phyloP scores from a whole-genome alignment of 805 yeast species.

The Yamadazyma scolyti region DNA sequence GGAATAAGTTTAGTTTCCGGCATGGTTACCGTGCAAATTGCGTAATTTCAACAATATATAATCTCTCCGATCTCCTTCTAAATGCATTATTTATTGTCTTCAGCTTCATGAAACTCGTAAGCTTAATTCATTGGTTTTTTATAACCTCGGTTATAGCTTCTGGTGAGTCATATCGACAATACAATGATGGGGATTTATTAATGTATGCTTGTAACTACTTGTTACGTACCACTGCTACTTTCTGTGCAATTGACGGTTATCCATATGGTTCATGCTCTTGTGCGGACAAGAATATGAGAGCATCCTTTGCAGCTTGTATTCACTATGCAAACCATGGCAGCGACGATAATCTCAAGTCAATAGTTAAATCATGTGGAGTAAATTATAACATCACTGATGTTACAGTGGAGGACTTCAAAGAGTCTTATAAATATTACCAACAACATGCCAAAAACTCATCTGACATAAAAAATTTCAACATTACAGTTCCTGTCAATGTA shows the following conservation, averaged over 20 bases:
- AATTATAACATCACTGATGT: conserved; percentile 17
- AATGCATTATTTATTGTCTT: too few relatives aligned
- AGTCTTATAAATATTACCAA: conserved; percentile 12
- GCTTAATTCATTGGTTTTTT: too few relatives aligned
- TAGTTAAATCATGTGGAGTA: conserved; percentile 16
- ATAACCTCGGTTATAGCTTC: too few relatives aligned
- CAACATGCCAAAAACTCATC: conserved; percentile 12
- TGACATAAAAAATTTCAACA: conserved; percentile 11
- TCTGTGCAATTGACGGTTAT: conserved; percentile 6
- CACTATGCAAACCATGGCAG: conserved; percentile 4
- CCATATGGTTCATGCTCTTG: conserved; percentile 18
- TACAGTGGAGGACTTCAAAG: conserved; percentile 13
- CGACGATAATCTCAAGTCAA: conserved; percentile 9
- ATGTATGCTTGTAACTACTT: background rate
- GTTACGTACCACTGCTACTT: background rate
- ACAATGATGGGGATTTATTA: too few relatives aligned
- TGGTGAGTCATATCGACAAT: too few relatives aligned
- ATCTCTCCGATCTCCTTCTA: too few relatives aligned
- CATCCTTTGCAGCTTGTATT: conserved; percentile 28
- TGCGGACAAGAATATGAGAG: conserved; percentile 20
- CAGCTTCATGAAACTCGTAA: too few relatives aligned
- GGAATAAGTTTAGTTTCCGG: too few relatives aligned
- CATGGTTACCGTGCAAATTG: too few relatives aligned
- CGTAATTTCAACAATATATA: too few relatives aligned
- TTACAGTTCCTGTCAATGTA: conserved; percentile 5